A percentile compares a stretch with the other conserved stretches of the same genome.
Evolutionary conservation across 495 filamentous ascomycete species (phyloP).

Genomic region (Penicillium paxilli): DNA sequence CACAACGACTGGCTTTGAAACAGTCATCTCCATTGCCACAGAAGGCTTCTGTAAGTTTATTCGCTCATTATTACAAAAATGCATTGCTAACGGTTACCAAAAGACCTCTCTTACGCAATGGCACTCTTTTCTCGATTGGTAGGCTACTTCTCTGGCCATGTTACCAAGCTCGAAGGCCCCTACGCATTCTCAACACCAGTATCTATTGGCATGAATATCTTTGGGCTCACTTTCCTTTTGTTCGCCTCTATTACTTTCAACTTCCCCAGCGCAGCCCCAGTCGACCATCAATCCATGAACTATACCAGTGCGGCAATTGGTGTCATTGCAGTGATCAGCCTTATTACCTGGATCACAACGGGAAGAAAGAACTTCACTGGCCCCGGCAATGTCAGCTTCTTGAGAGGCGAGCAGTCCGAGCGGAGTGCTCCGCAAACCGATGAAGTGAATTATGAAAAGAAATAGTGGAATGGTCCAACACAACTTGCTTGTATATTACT

Average conservation of each 20-base stretch:
- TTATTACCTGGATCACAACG: slow-evolving; percentile 54
- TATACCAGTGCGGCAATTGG: slow-evolving; percentile 59
- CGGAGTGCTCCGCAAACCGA: not conserved
- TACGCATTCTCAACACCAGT: slow-evolving; percentile 35
- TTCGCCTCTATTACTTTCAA: slow-evolving; percentile 60
- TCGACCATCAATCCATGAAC: slow-evolving; percentile 56
- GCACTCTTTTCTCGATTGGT: slow-evolving; percentile 52
- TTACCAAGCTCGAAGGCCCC: slow-evolving; percentile 37
- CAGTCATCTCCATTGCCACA: slow-evolving; percentile 56
- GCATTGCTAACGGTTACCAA: slow-evolving; percentile 9
- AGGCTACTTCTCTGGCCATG: slow-evolving; percentile 46
- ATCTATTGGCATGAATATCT: slow-evolving; percentile 47
- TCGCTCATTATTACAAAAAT: not conserved
- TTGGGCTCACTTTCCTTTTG: slow-evolving; percentile 53
- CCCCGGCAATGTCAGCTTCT: slow-evolving; percentile 31
- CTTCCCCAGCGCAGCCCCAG: slow-evolving; percentile 52
- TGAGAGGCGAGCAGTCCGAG: slow-evolving; percentile 13
- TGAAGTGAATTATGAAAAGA: not conserved
- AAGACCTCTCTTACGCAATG: slow-evolving; percentile 60
- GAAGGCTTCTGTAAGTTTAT: slow-evolving; percentile 54
- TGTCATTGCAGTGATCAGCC: slow-evolving; percentile 50
- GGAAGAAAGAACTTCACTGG: slow-evolving; percentile 53
- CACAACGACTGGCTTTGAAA: slow-evolving; percentile 57
- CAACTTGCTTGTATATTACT: too few relatives aligned
- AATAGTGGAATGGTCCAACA: not conserved